A percentile compares a stretch with the other conserved stretches of the same genome.
Conservation (phyloP, 345 rosid species). For the Sisymbrium altissimum region DNA sequence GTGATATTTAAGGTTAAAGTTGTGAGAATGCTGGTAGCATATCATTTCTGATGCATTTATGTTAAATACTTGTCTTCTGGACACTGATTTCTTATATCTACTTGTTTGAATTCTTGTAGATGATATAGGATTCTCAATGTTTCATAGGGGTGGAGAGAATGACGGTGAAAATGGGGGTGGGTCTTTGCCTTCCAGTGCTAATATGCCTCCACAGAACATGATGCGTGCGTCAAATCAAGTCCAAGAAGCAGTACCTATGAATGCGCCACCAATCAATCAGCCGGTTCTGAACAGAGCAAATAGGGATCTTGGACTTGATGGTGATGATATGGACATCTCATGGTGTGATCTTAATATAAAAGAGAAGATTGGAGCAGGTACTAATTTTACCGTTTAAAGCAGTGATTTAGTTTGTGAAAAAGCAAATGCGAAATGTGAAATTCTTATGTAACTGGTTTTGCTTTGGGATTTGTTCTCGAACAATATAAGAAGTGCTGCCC, state of each 20-base stretch:
- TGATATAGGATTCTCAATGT: slow-evolving; percentile 46
- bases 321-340: slow-evolving; percentile 84
- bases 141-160: slow-evolving; percentile 52
- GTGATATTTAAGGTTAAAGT: neutral
- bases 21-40: neutral
- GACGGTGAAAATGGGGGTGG: slow-evolving; percentile 44
- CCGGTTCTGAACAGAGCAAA: slow-evolving; percentile 42
- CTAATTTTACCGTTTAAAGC: neutral
- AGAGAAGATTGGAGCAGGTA: slow-evolving; percentile 99
- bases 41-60: slow-evolving; percentile 6
- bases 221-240: slow-evolving; percentile 38
- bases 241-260: slow-evolving; percentile 45
- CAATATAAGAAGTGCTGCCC: neutral
- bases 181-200: slow-evolving; percentile 28
- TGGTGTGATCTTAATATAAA: slow-evolving; percentile 87
- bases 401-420: neutral
- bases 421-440: slow-evolving; percentile 1
- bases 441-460: slow-evolving; percentile 4
- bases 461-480: neutral
- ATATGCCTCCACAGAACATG: slow-evolving; percentile 44
- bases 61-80: neutral
- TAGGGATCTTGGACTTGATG: slow-evolving; percentile 60
- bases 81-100: slow-evolving; percentile 16
- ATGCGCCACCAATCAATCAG: slow-evolving; percentile 42
- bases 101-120: slow-evolving; percentile 42